phyloP scores from a whole-genome alignment of 805 yeast species.

The Zygotorulaspora florentina region DNA sequence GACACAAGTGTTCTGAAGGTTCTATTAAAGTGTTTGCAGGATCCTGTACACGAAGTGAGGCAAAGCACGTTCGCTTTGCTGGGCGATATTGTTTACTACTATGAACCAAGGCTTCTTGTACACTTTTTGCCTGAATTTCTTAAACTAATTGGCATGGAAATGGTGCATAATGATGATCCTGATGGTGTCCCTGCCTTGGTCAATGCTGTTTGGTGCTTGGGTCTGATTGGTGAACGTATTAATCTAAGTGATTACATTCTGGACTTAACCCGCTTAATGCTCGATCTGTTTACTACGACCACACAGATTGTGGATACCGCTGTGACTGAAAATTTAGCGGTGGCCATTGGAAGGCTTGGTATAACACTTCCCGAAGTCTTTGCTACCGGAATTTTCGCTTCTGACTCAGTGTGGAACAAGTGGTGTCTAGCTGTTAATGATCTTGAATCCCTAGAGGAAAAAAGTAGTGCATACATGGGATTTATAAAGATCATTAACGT shows the following conservation, averaged over 20 bases:
- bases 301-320: constrained; percentile 34
- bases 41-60: constrained; percentile 79
- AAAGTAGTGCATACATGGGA: constrained; percentile 82
- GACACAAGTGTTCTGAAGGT: constrained; percentile 52
- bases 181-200: constrained; percentile 34
- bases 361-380: constrained; percentile 53
- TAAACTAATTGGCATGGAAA: constrained; percentile 64
- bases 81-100: constrained; percentile 78
- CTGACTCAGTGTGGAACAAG: constrained; percentile 42
- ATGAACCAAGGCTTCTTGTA: constrained; percentile 37
- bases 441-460: constrained; percentile 78
- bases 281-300: constrained; percentile 29
- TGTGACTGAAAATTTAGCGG: constrained; percentile 81
- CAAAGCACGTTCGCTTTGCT: constrained; percentile 86
- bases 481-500: constrained; percentile 60
- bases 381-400: constrained; percentile 41
- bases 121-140: constrained; percentile 43
- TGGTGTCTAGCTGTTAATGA: constrained; percentile 72
- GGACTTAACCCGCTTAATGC: constrained; percentile 27
- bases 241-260: constrained; percentile 30
- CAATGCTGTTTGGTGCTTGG: constrained; percentile 91
- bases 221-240: constrained; percentile 69
- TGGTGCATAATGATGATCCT: constrained; percentile 41
- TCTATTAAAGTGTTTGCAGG: constrained; percentile 66
- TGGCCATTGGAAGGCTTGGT: constrained; percentile 85